These are phyloP conservation scores for Boletus tylopilopsis DNA, from an alignment of 768 basidiomycete genomes.

Conservation along the genomic window DNA sequence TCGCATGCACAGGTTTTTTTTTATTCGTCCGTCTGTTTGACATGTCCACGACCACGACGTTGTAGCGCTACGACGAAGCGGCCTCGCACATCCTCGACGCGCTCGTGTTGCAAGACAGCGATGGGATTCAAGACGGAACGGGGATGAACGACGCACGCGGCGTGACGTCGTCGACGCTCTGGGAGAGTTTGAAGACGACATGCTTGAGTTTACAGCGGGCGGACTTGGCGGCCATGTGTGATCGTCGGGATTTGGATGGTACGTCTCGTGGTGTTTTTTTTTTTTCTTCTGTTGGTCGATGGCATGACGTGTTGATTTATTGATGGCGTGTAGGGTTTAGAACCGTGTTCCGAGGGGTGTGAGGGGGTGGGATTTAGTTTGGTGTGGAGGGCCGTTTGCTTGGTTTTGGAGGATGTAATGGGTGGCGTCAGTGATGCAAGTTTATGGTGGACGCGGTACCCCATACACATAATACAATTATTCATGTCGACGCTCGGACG, in stretches of 20 bases:
- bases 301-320: background rate
- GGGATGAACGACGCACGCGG: conserved; percentile 54
- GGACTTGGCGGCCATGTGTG: conserved; percentile 75
- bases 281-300: background rate
- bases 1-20: conserved; percentile 10
- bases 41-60: background rate
- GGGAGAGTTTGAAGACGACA: conserved; percentile 84
- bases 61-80: conserved; percentile 80
- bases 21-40: background rate
- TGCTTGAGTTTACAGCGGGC: conserved; percentile 76
- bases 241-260: conserved; percentile 67
- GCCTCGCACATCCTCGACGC: conserved; percentile 87
- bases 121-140: conserved; percentile 53
- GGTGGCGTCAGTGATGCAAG: no score
- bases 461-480: no score
- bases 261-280: no score
- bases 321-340: conserved; percentile 10
- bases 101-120: conserved; percentile 82
- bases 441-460: no score
- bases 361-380: background rate
- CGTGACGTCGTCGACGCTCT: conserved; percentile 72
- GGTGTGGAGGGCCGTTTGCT: no score
- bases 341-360: background rate
- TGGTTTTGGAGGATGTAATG: no score
- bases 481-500: no score